Conservation (phyloP, 345 rosid genomes). For the Salix exigua region DNA sequence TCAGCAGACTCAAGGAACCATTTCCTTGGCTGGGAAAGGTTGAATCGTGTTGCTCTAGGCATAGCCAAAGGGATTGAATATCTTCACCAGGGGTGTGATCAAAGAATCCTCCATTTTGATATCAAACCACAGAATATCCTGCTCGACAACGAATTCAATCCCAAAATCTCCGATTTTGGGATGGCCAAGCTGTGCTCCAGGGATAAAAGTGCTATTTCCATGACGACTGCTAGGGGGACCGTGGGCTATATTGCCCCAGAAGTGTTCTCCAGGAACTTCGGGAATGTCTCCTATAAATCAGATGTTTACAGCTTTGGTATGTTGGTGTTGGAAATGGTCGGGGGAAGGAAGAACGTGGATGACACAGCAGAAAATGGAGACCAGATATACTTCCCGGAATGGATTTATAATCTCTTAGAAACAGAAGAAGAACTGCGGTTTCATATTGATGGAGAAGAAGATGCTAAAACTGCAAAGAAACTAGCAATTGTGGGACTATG, state of each 20-base stretch:
- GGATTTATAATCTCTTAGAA: background rate
- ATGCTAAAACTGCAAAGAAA: background rate
- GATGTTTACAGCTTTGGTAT: background rate
- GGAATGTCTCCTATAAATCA: background rate
- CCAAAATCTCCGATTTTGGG: background rate
- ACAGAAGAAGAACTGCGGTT: background rate
- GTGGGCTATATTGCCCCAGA: too few relatives aligned
- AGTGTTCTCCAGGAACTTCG: too few relatives aligned
- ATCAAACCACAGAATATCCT: background rate
- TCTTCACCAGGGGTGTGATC: background rate
- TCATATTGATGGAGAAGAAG: background rate
- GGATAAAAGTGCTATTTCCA: too few relatives aligned
- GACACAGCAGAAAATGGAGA: too few relatives aligned
- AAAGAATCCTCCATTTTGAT: background rate
- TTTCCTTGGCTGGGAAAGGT: too few relatives aligned
- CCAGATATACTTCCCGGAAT: too few relatives aligned
- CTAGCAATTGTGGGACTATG: too few relatives aligned
- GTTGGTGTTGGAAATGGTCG: background rate
- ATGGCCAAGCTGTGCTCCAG: background rate
- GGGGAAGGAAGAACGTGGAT: background rate
- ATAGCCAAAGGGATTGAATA: background rate
- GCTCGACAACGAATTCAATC: background rate
- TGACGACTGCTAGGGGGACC: too few relatives aligned
- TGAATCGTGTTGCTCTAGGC: too few relatives aligned
- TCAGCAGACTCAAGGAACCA: too few relatives aligned